Base-by-base conservation (phyloP, 2,329 filamentous ascomycete species). In the Aspergillus neoniger region DNA sequence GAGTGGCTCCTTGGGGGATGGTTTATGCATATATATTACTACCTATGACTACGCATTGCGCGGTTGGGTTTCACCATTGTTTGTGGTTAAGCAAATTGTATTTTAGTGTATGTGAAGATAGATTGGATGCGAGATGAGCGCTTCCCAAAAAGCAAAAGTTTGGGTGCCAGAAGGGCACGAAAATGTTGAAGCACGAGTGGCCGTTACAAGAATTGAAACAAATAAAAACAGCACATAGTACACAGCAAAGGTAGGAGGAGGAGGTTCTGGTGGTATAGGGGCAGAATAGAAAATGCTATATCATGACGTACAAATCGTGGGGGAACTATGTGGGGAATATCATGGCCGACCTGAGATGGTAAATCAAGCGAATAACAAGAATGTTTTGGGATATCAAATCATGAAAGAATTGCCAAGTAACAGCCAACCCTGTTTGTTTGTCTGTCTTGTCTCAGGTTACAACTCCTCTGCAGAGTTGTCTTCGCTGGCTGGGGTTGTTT, bases 311-410 rank as follows among this genome's bases (percentile, higher is more conserved):
- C 60, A 65, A 36, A 61, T 72, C 64, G 63, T 71, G 63, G 64
- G 66, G 32, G 5, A 72, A 74, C 71, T 74, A 68, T 73, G 65
- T 72, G 72, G 71, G 72, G 70, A 73, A 75, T 73, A 72, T 67
- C 65, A 62, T 63, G 58, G 49, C 43, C 55, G 51, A 59, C 58
- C 55, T 57, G 47, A 44, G 44, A 55, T 50, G 56, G 48, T 39
- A 57, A 36, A 57, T 61, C 38, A 66, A 60, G 59, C 30, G 36
- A 54, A 50, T 36, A 60, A 36, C 12, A 48, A 48, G 52, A 59
- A 55, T 62, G 21, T 44, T 36, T 36, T 39, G 28, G 41, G 19
- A 57, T 47, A 61, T 59, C 54, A 63, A 36, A 53, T 49, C 48
- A 62, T 49, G 32, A 41, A 61, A 51, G 48, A 43, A 38, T 36